These are phyloP conservation scores for Gossypium gossypioides DNA, from an alignment of 441 rosid genomes.

Conservation along the genomic window DNA sequence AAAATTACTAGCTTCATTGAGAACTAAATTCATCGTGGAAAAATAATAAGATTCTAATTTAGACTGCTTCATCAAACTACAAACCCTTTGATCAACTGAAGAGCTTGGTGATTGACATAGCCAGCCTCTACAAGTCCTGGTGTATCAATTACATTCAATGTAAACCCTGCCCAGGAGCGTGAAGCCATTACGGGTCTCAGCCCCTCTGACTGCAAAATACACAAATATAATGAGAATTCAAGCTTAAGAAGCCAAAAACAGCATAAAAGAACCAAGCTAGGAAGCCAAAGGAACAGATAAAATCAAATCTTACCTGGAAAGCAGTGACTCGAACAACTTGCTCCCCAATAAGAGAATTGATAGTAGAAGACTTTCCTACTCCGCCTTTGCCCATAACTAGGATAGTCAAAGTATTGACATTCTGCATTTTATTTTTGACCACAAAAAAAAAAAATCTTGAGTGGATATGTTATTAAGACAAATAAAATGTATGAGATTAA, in stretches of 20 bases:
- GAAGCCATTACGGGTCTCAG: constrained; percentile 82
- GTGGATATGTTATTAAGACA: not conserved
- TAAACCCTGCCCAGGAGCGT: constrained; percentile 71
- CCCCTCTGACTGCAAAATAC: constrained; percentile 53
- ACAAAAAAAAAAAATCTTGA: not conserved
- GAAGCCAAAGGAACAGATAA: not conserved
- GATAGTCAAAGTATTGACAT: constrained; percentile 64
- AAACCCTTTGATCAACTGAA: constrained; percentile 77
- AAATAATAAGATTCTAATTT: not conserved
- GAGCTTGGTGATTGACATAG: constrained; percentile 79
- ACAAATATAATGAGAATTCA: not conserved
- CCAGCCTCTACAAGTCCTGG: constrained; percentile 97
- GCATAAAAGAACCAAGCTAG: not conserved
- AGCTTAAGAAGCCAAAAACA: not conserved
- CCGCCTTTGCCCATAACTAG: constrained; percentile 96
- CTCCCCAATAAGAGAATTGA: constrained; percentile 89
- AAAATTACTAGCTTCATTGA: not conserved
- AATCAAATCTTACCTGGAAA: constrained; percentile 47
- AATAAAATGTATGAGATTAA: not conserved
- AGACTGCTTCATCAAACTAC: constrained; percentile 11
- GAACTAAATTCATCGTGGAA: not conserved
- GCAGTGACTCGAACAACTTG: constrained; percentile 74
- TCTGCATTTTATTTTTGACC: constrained; percentile 30
- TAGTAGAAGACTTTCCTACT: constrained; percentile 93
- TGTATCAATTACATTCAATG: constrained; percentile 70